Conservation (phyloP, 352 stramenopile genomes). For the Phytopythium ostracodes region DNA sequence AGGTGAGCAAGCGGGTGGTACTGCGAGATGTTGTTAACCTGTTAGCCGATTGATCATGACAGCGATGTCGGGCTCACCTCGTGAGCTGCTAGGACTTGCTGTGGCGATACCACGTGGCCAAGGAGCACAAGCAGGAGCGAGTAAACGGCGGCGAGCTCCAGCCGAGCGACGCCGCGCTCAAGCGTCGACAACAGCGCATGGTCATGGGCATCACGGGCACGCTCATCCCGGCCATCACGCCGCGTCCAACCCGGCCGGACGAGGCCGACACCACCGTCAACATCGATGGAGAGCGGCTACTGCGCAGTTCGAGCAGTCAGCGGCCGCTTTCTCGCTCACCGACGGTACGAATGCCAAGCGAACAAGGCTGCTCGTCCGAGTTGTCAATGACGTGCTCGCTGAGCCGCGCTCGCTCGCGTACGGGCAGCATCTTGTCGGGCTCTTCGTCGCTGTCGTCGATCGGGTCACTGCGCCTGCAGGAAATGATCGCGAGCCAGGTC, state of each 20-base stretch:
- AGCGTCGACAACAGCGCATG: slow-evolving; percentile 32
- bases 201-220: slow-evolving; percentile 46
- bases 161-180: slow-evolving; percentile 19
- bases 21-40: too few relatives aligned
- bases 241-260: slow-evolving; percentile 9
- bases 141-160: slow-evolving; percentile 30
- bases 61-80: too few relatives aligned
- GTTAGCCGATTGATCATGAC: too few relatives aligned
- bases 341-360: neutral
- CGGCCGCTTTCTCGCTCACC: neutral
- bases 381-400: neutral
- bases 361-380: neutral
- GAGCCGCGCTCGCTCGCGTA: neutral
- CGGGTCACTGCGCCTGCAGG: slow-evolving; percentile 26
- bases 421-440: neutral
- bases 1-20: slow-evolving; percentile 25
- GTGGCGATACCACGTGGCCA: slow-evolving; percentile 43
- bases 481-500: slow-evolving; percentile 35
- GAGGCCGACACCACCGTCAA: too few relatives aligned
- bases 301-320: neutral
- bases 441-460: slow-evolving; percentile 15
- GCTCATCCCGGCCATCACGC: slow-evolving; percentile 40
- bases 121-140: slow-evolving; percentile 44
- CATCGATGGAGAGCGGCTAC: neutral
- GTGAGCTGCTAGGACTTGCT: slow-evolving; percentile 25